These are phyloP conservation scores for Phylloporus arenicola DNA, from an alignment of 768 basidiomycete species.

Conservation along the genomic window DNA sequence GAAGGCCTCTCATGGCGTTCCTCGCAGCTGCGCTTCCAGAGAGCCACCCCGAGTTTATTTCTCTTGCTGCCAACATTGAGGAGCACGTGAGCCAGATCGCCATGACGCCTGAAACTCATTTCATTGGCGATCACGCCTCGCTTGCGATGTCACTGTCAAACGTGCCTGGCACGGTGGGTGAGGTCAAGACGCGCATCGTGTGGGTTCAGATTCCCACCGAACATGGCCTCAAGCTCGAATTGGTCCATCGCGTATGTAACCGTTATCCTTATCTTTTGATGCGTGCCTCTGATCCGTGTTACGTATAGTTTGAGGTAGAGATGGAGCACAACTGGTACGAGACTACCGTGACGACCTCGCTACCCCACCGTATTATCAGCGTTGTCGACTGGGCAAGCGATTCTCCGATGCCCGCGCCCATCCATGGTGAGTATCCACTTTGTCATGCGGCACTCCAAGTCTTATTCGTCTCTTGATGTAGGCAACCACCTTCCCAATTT, in stretches of 20 bases:
- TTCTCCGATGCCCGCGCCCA: constrained; percentile 31
- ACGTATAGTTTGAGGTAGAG: constrained; percentile 73
- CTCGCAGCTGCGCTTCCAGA: constrained; percentile 69
- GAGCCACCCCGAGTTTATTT: constrained; percentile 34
- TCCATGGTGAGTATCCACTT: constrained; percentile 12
- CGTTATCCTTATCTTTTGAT: not conserved
- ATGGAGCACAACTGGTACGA: constrained; percentile 98
- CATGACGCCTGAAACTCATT: constrained; percentile 35
- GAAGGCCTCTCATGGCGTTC: constrained; percentile 67
- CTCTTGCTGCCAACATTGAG: constrained; percentile 46
- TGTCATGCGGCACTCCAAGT: not conserved
- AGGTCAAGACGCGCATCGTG: constrained; percentile 74
- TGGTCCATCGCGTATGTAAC: constrained; percentile 49
- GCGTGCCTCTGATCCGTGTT: not conserved
- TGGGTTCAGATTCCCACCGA: constrained; percentile 78
- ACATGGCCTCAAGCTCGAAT: constrained; percentile 55
- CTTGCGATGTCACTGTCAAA: constrained; percentile 27
- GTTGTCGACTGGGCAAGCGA: constrained; percentile 96
- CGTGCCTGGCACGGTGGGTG: constrained; percentile 72
- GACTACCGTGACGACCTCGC: constrained; percentile 65
- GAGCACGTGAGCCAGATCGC: constrained; percentile 48
- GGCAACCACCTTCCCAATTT: constrained; percentile 21
- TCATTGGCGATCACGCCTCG: constrained; percentile 43
- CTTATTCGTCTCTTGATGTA: no score
- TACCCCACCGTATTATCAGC: constrained; percentile 77